Percentiles rank a stretch among this genome's conserved stretches.
phyloP scores from a whole-genome alignment of 345 rosid species.

The Citrus sp. region DNA sequence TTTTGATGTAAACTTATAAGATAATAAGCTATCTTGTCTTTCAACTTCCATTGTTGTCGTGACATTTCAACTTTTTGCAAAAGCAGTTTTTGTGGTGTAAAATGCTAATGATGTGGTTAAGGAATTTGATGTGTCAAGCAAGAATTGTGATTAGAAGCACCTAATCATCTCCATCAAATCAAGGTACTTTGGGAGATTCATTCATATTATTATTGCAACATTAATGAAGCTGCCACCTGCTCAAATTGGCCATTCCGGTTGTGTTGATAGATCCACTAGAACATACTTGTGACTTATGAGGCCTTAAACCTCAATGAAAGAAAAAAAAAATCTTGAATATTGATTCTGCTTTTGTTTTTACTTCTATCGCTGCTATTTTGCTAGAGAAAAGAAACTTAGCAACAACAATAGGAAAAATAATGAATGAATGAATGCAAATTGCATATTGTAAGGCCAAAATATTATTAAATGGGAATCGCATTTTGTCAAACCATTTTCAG shows the following conservation, averaged over 20 bases:
- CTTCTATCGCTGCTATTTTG: background rate
- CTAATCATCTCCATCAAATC: background rate
- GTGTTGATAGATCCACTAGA: background rate
- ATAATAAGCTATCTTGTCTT: background rate
- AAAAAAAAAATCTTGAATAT: background rate
- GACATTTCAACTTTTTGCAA: slow-evolving; percentile 7
- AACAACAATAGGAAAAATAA: background rate
- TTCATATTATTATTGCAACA: background rate
- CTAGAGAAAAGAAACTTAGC: background rate
- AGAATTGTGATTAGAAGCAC: background rate
- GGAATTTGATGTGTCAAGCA: slow-evolving; percentile 1
- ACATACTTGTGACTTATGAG: background rate
- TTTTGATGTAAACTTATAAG: background rate
- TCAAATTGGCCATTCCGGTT: background rate
- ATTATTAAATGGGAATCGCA: background rate
- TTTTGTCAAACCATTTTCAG: background rate
- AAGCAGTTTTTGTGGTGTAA: background rate
- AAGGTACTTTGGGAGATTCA: background rate
- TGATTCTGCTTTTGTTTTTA: background rate
- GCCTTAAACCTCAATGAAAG: background rate
- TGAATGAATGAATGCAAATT: background rate
- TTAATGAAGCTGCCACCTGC: background rate
- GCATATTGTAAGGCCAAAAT: background rate
- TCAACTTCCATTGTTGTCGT: background rate
- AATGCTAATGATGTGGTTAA: background rate